Percentiles rank a stretch among this genome's conserved stretches.
Conservation (phyloP, 495 filamentous ascomycete genomes). For the Aspergillus wentii region DNA sequence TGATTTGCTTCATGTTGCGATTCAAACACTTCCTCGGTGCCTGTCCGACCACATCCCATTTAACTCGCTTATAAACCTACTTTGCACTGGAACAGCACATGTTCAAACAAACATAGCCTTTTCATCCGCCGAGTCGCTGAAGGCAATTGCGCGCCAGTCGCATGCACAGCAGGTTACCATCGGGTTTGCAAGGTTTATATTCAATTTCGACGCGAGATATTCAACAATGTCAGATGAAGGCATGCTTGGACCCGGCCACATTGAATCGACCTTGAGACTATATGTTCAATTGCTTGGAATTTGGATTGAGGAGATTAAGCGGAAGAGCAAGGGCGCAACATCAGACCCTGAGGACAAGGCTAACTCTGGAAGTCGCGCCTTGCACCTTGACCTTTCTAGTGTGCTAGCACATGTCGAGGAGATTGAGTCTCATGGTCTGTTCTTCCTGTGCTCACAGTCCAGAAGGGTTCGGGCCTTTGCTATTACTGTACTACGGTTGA, state of each 20-base stretch:
- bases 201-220: slow-evolving; percentile 95
- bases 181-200: slow-evolving; percentile 93
- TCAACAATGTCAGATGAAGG: slow-evolving; percentile 97
- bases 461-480: slow-evolving; percentile 83
- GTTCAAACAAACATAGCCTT: slow-evolving; percentile 87
- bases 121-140: slow-evolving; percentile 88
- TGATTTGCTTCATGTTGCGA: slow-evolving; percentile 89
- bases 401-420: slow-evolving; percentile 92
- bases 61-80: slow-evolving; percentile 88
- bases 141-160: slow-evolving; percentile 88
- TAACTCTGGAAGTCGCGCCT: slow-evolving; percentile 51
- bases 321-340: slow-evolving; percentile 71
- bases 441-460: slow-evolving; percentile 96
- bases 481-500: slow-evolving; percentile 83
- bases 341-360: slow-evolving; percentile 54
- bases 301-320: slow-evolving; percentile 94
- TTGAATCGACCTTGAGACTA: slow-evolving; percentile 85
- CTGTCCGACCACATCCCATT: slow-evolving; percentile 87
- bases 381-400: slow-evolving; percentile 81
- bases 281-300: slow-evolving; percentile 93
- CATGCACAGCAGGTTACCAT: slow-evolving; percentile 96
- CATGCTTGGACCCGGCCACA: slow-evolving; percentile 91
- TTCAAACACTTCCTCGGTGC: slow-evolving; percentile 90
- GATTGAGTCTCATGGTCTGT: slow-evolving; percentile 94
- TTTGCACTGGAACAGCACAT: slow-evolving; percentile 96